Percentiles rank a stretch among this genome's conserved stretches.
These are phyloP conservation scores for Cryphonectria nitschkei DNA, from an alignment of 2,329 filamentous ascomycete genomes.

Conservation along the genomic window DNA sequence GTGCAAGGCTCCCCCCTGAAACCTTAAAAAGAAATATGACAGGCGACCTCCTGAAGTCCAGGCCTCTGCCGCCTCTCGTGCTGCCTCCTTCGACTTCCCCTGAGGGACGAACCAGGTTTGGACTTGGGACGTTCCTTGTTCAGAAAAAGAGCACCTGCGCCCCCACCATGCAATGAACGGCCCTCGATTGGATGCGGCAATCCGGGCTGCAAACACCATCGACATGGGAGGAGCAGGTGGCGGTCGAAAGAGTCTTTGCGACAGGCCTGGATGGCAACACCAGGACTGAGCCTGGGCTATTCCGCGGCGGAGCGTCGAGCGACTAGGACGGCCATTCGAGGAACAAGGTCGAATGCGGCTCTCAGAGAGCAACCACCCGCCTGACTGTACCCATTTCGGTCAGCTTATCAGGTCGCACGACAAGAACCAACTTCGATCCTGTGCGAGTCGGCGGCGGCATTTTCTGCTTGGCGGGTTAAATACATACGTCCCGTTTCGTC, in stretches of 20 bases:
- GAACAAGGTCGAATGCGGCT: neutral
- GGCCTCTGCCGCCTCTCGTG: conserved; percentile 4
- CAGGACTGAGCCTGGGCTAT: neutral
- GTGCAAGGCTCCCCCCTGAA: neutral
- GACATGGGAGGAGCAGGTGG: neutral
- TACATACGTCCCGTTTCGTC: neutral
- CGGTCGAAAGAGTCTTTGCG: neutral
- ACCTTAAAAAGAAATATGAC: neutral
- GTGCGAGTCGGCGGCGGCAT: neutral
- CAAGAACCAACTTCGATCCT: conserved; percentile 1
- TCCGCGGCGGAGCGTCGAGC: neutral
- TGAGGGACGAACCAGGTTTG: neutral
- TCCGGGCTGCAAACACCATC: conserved; percentile 12
- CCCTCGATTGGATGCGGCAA: conserved; percentile 4
- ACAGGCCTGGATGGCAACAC: neutral
- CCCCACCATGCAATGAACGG: neutral
- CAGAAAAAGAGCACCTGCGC: neutral
- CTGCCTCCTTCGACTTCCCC: conserved; percentile 5
- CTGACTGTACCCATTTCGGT: neutral
- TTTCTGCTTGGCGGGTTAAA: neutral
- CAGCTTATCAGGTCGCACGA: neutral
- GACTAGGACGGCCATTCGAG: neutral
- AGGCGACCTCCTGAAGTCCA: neutral
- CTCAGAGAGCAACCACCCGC: neutral
- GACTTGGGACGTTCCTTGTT: neutral